Percentiles rank a stretch among this genome's conserved stretches.
These are phyloP conservation scores for Posidonia oceanica DNA, from an alignment of 116 monocot genomes.

Conservation along the genomic window DNA sequence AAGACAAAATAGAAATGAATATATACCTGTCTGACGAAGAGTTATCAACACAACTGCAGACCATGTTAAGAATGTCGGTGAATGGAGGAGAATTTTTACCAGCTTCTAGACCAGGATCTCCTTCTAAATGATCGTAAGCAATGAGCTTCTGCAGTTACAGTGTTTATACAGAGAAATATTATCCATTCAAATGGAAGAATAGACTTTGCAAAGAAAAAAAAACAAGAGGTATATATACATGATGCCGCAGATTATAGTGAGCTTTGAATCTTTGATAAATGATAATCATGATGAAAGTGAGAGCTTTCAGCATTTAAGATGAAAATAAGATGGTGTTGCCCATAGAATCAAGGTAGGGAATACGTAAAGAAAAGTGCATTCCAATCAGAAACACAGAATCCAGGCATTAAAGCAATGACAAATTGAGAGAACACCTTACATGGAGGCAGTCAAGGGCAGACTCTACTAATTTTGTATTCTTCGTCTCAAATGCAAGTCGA, in stretches of 20 bases:
- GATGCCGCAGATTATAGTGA: too few species aligned
- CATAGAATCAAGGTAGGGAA: too few species aligned
- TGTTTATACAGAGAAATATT: background rate
- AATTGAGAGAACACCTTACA: constrained; percentile 41
- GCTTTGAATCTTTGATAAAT: too few species aligned
- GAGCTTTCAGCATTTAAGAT: too few species aligned
- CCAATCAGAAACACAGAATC: too few species aligned
- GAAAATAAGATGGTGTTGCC: too few species aligned
- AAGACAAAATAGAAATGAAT: constrained; percentile 6
- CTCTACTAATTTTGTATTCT: constrained; percentile 86
- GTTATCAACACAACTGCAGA: constrained; percentile 86
- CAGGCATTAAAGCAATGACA: background rate
- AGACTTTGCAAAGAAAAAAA: background rate
- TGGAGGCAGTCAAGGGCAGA: constrained; percentile 91
- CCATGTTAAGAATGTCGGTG: constrained; percentile 82
- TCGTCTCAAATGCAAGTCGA: constrained; percentile 88
- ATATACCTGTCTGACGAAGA: constrained; percentile 82
- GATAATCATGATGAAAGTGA: too few species aligned
- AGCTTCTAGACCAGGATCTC: constrained; percentile 86
- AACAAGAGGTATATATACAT: too few species aligned
- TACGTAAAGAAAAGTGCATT: too few species aligned
- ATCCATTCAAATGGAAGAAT: background rate
- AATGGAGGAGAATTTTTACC: constrained; percentile 70
- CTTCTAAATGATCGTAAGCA: constrained; percentile 98
- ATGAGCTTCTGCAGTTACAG: constrained; percentile 81